A percentile compares a stretch with the other conserved stretches of the same genome.
Conservation (phyloP, 1,284 basidiomycete species). For the Leccinum subrobustum region DNA sequence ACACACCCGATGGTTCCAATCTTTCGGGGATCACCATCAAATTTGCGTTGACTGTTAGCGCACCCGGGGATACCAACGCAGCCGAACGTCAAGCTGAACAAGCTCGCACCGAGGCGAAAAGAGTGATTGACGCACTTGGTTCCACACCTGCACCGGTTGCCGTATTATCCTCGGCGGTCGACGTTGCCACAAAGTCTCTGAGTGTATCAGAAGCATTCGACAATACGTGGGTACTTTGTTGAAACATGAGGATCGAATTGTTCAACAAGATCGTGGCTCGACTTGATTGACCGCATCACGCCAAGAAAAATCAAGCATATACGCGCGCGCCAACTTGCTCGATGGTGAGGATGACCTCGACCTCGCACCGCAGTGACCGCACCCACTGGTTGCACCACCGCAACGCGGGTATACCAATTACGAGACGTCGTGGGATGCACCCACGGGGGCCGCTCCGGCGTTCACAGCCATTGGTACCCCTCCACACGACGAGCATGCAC, state of each 20-base stretch:
- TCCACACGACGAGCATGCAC: conserved; percentile 38
- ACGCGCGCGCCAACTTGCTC: conserved; percentile 39
- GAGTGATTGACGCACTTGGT: not conserved
- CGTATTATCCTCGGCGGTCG: not conserved
- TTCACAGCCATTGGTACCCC: not conserved
- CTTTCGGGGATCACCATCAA: not conserved
- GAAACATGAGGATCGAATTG: not conserved
- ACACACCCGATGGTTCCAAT: not conserved
- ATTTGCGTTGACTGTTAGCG: not conserved
- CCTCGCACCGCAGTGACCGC: conserved; percentile 10
- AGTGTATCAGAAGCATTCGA: not conserved
- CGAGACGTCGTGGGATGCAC: conserved; percentile 25
- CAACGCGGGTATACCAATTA: conserved; percentile 35
- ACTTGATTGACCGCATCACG: conserved; percentile 36
- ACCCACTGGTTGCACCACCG: not conserved
- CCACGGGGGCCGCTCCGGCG: not conserved
- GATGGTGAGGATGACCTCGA: conserved; percentile 46
- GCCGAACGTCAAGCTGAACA: not conserved
- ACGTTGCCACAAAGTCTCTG: not conserved
- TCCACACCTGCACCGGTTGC: not conserved
- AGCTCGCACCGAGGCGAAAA: no score
- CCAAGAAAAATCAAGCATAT: conserved; percentile 35
- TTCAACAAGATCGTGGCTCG: conserved; percentile 13
- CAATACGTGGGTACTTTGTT: not conserved
- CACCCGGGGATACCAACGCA: not conserved